Conservation (phyloP, 2,329 filamentous ascomycete species). For the Colletotrichum magnum region DNA sequence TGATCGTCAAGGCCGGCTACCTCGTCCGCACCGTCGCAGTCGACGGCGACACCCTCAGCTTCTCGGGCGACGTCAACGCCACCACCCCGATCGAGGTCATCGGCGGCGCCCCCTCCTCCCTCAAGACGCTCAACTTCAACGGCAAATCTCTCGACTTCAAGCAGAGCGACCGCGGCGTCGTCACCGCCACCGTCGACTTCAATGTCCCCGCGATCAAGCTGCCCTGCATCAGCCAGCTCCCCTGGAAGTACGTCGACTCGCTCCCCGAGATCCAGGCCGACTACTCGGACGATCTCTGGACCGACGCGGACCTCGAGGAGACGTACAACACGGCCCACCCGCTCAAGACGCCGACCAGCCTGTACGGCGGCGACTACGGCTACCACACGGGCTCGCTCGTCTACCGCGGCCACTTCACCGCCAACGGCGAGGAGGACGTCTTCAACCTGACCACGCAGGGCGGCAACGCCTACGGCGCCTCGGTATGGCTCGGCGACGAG, state of each 20-base stretch:
- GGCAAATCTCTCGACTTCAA: slow-evolving; percentile 38
- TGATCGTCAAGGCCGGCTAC: slow-evolving; percentile 45
- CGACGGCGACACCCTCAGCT: slow-evolving; percentile 41
- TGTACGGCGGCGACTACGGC: slow-evolving; percentile 79
- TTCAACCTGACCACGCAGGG: slow-evolving; percentile 72
- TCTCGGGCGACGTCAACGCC: slow-evolving; percentile 44
- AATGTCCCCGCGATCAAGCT: slow-evolving; percentile 35
- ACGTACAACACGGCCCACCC: slow-evolving; percentile 46
- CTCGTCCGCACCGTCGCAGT: slow-evolving; percentile 42
- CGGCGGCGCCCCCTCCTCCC: slow-evolving; percentile 41
- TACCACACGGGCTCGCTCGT: slow-evolving; percentile 76
- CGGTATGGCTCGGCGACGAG: slow-evolving; percentile 71
- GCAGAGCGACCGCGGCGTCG: slow-evolving; percentile 40
- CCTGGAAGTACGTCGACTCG: slow-evolving; percentile 43
- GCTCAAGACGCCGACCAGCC: slow-evolving; percentile 71
- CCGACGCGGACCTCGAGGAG: slow-evolving; percentile 54
- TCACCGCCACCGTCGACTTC: slow-evolving; percentile 42
- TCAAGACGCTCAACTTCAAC: slow-evolving; percentile 43
- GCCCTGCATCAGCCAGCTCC: slow-evolving; percentile 30
- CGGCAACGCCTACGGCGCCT: slow-evolving; percentile 74
- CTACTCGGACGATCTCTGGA: slow-evolving; percentile 59
- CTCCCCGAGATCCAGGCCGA: slow-evolving; percentile 42
- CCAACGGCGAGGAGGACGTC: slow-evolving; percentile 68
- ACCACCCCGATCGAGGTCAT: slow-evolving; percentile 44
- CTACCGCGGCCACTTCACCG: slow-evolving; percentile 76